Percentiles rank a stretch among this genome's conserved stretches.
Conservation (phyloP, 2,329 filamentous ascomycete species). For the Colletotrichum zoysiae region DNA sequence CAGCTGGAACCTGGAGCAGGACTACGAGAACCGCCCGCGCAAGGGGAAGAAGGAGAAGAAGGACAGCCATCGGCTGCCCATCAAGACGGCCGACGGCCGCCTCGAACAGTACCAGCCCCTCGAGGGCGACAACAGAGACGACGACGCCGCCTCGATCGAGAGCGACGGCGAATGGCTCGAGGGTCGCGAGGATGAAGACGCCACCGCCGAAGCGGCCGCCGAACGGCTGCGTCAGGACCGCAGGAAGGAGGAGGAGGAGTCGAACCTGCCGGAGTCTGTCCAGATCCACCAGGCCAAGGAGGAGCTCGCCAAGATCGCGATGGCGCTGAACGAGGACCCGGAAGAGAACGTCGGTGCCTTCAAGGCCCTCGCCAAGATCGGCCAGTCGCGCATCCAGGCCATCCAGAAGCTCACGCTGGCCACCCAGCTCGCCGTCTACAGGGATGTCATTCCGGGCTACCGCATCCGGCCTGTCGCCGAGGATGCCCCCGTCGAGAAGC, state of each 20-base stretch:
- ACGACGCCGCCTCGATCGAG: conserved; percentile 69
- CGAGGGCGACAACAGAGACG: conserved; percentile 68
- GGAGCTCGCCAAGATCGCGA: conserved; percentile 86
- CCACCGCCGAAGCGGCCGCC: conserved; percentile 57
- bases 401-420: conserved; percentile 89
- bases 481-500: conserved; percentile 79
- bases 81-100: conserved; percentile 85
- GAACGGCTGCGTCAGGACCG: conserved; percentile 56
- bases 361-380: conserved; percentile 81
- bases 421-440: conserved; percentile 91
- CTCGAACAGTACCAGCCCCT: conserved; percentile 71
- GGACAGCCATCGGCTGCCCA: conserved; percentile 82
- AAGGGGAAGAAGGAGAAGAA: conserved; percentile 80
- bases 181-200: conserved; percentile 69
- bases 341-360: conserved; percentile 89
- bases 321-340: conserved; percentile 87
- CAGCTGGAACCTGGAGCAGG: conserved; percentile 91
- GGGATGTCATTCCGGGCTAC: conserved; percentile 96
- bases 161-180: conserved; percentile 75
- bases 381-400: conserved; percentile 75
- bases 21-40: conserved; percentile 84
- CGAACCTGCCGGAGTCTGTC: conserved; percentile 78
- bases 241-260: conserved; percentile 60
- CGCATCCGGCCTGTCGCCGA: conserved; percentile 87
- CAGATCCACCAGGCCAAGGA: conserved; percentile 92